These are phyloP conservation scores for Cyclotella sp. DNA, from an alignment of 108 stramenopile species.

Conservation along the genomic window DNA sequence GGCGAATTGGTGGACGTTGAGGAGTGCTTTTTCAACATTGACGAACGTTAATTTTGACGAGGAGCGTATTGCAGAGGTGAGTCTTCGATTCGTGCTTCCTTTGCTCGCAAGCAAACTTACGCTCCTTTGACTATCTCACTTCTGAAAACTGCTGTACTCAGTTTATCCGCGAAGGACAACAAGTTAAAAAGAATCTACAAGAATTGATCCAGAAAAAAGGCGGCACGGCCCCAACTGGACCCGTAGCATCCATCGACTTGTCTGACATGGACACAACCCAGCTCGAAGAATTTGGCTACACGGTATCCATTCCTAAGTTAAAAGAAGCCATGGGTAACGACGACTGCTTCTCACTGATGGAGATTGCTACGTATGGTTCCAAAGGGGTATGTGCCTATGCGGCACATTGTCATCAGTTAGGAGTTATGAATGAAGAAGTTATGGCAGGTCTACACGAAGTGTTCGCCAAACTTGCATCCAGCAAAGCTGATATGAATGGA, in stretches of 20 bases:
- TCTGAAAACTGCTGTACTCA: background rate
- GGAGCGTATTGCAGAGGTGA: constrained; percentile 61
- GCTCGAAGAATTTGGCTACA: constrained; percentile 64
- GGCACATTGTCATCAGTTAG: constrained; percentile 69
- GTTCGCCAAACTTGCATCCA: constrained; percentile 63
- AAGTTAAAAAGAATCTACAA: constrained; percentile 55
- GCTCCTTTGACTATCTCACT: background rate
- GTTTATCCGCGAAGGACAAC: constrained; percentile 64
- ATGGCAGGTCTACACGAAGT: constrained; percentile 70
- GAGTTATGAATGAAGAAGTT: constrained; percentile 57
- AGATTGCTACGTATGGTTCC: constrained; percentile 75
- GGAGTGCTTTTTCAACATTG: constrained; percentile 71
- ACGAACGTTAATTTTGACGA: constrained; percentile 89
- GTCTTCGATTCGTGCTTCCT: background rate
- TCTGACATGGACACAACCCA: constrained; percentile 36
- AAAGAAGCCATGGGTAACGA: constrained; percentile 61
- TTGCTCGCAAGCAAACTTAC: background rate
- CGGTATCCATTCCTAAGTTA: constrained; percentile 55
- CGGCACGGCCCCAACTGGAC: constrained; percentile 43
- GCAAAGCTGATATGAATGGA: constrained; percentile 69
- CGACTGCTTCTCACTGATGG: constrained; percentile 74
- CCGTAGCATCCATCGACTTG: constrained; percentile 49
- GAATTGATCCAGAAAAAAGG: constrained; percentile 39
- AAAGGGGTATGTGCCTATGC: constrained; percentile 81
- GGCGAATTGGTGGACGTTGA: constrained; percentile 74